Evolutionary conservation across 2,329 filamentous ascomycete genomes (phyloP).

Genomic region (Pseudohalonectria lignicola): DNA sequence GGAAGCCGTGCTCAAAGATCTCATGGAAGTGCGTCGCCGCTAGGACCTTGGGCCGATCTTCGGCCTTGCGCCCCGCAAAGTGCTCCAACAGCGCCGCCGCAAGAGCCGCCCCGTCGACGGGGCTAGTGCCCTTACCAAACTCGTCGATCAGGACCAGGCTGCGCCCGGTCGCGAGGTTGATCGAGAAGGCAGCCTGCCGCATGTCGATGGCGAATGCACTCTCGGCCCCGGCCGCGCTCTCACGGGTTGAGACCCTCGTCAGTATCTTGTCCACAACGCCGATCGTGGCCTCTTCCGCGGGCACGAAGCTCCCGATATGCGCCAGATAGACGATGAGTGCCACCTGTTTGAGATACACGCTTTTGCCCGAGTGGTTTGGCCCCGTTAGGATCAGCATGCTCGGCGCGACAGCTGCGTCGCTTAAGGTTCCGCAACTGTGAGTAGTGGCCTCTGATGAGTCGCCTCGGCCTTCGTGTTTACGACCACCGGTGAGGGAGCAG

Average conservation of each 20-base stretch:
- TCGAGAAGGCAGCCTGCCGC: constrained; percentile 70
- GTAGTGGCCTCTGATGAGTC: not conserved
- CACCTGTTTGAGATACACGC: constrained; percentile 86
- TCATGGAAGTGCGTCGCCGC: constrained; percentile 58
- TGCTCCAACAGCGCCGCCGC: constrained; percentile 46
- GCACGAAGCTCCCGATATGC: constrained; percentile 87
- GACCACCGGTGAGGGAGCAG: constrained; percentile 56
- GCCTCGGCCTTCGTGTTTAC: constrained; percentile 14
- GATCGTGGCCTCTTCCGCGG: constrained; percentile 63
- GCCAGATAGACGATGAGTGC: constrained; percentile 87
- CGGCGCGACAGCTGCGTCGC: constrained; percentile 24
- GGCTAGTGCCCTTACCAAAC: constrained; percentile 60
- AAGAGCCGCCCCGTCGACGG: constrained; percentile 46
- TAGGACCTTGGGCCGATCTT: constrained; percentile 42
- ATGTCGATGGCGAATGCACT: constrained; percentile 68
- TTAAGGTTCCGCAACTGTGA: not conserved
- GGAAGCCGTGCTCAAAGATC: constrained; percentile 54
- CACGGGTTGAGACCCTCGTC: constrained; percentile 69
- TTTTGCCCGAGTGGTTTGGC: constrained; percentile 95
- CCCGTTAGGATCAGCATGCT: constrained; percentile 78
- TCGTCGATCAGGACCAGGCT: constrained; percentile 90
- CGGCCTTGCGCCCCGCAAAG: constrained; percentile 32
- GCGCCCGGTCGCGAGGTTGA: constrained; percentile 61
- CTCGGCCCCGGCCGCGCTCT: constrained; percentile 46
- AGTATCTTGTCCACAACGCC: constrained; percentile 90